Evolutionary conservation across 352 stramenopile species (phyloP), one percentile per base, ranked within the genome.

Genomic region (Pythium apleroticum): DNA sequence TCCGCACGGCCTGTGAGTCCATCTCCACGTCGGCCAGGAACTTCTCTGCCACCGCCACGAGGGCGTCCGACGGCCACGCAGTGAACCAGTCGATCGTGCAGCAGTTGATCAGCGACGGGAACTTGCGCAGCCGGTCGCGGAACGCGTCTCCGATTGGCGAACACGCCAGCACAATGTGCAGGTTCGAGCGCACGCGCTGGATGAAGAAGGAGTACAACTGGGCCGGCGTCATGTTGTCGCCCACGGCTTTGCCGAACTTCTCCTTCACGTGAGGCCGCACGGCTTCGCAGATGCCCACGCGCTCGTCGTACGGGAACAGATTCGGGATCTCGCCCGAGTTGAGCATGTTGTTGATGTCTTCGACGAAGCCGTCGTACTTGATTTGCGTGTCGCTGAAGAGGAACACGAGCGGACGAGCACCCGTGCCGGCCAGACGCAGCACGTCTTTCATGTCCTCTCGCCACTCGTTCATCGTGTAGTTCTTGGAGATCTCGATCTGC

Each of bases 71-170:
- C 3, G 95, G 95, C 95, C 95, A 98, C 15, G 92, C 88, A 9
- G 90, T 98, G 71, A 98, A 98, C 95, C 95, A 98, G 67, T 98
- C 94, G 68, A 98, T 98, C n/a, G 93, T 97, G 64, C 95, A 98
- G 72, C 95, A 98, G 66, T 98, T 98, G 75, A 98, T 97, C 9
- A 98, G 80, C 37, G 91, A 97, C 14, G 95, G 95, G 75, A 98
- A 98, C 60, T 98, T 97, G 35, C 95, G 88, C 33, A 98, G 74
- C 4, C 95, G 77, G 49, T 98, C 93, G 10, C 95, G 69, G 67
- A 98, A 98, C 2, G 95, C 95, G 28, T 97, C 90, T 6, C 95
- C 95, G 53, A 98, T 98, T 8, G 95, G 95, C 0, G 88, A 97
- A 37, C 98, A 98, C 6, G 95, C 94, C 25, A 98, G 69, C 9